Conservation (phyloP, 1,139 yeast genomes). For the Taphrina confusa region DNA sequence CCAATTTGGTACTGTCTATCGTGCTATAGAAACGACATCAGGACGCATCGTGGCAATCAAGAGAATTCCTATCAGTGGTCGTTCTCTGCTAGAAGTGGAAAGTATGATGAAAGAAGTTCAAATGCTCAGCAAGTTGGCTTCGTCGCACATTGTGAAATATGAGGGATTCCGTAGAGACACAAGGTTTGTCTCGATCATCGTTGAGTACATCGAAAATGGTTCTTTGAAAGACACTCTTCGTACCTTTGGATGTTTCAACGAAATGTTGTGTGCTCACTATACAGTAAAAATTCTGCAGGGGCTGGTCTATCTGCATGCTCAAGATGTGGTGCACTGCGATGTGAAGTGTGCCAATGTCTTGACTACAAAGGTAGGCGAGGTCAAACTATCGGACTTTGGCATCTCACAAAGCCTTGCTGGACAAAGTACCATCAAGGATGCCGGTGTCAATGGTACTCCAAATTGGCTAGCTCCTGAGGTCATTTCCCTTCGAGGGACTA, state of each 20-base stretch:
- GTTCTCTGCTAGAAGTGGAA: neutral
- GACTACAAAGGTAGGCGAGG: conserved; percentile 59
- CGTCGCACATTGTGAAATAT: conserved; percentile 82
- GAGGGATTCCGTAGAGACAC: conserved; percentile 80
- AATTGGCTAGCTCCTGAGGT: conserved; percentile 91
- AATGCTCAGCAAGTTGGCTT: conserved; percentile 46
- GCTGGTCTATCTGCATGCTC: conserved; percentile 63
- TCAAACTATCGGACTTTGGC: conserved; percentile 77
- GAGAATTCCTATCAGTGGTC: conserved; percentile 54
- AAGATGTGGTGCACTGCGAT: conserved; percentile 76
- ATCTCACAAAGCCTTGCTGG: conserved; percentile 58
- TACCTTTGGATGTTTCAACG: conserved; percentile 57
- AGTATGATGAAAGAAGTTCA: conserved; percentile 15
- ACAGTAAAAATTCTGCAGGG: conserved; percentile 75
- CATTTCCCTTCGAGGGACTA: conserved; percentile 75
- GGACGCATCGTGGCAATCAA: conserved; percentile 80
- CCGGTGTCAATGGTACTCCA: conserved; percentile 62
- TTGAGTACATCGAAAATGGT: conserved; percentile 72
- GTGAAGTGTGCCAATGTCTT: conserved; percentile 77
- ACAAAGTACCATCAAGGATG: conserved; percentile 32
- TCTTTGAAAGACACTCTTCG: conserved; percentile 71
- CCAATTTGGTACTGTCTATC: conserved; percentile 74
- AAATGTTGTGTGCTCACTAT: conserved; percentile 59
- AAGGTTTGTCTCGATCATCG: conserved; percentile 67
- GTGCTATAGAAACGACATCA: conserved; percentile 64